Conservation (phyloP, 2,329 filamentous ascomycete genomes). For the Neonectria punicea region DNA sequence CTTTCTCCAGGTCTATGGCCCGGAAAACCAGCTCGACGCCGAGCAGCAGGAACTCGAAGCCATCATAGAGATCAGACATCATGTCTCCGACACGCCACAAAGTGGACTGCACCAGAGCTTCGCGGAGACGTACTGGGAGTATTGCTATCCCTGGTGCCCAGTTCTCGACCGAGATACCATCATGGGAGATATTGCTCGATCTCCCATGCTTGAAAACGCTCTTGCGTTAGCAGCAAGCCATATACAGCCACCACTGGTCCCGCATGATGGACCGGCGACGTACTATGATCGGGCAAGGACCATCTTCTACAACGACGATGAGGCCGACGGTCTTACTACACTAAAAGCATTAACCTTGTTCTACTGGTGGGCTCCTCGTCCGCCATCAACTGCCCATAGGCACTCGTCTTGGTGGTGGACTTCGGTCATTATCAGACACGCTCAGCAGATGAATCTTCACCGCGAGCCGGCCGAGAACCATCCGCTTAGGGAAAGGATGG, state of each 20-base stretch:
- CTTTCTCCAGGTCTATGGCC: slow-evolving; percentile 48
- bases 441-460: slow-evolving; percentile 57
- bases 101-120: slow-evolving; percentile 51
- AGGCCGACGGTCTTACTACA: slow-evolving; percentile 49
- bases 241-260: slow-evolving; percentile 54
- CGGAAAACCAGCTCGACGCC: slow-evolving; percentile 46
- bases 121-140: slow-evolving; percentile 55
- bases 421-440: slow-evolving; percentile 54
- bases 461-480: slow-evolving; percentile 47
- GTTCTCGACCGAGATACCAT: slow-evolving; percentile 49
- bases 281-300: slow-evolving; percentile 53
- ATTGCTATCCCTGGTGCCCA: slow-evolving; percentile 56
- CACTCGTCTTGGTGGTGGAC: slow-evolving; percentile 60
- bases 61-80: slow-evolving; percentile 36
- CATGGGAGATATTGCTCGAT: slow-evolving; percentile 45
- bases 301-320: slow-evolving; percentile 55
- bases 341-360: slow-evolving; percentile 53
- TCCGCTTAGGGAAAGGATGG: slow-evolving; percentile 27
- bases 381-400: slow-evolving; percentile 50
- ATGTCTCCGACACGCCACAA: slow-evolving; percentile 29
- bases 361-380: slow-evolving; percentile 57
- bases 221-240: slow-evolving; percentile 54
- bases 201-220: slow-evolving; percentile 50
- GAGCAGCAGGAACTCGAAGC: slow-evolving; percentile 45
- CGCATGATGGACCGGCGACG: slow-evolving; percentile 49